phyloP scores from a whole-genome alignment of 169 alveolate species.

The Plasmodium knowlesi region DNA sequence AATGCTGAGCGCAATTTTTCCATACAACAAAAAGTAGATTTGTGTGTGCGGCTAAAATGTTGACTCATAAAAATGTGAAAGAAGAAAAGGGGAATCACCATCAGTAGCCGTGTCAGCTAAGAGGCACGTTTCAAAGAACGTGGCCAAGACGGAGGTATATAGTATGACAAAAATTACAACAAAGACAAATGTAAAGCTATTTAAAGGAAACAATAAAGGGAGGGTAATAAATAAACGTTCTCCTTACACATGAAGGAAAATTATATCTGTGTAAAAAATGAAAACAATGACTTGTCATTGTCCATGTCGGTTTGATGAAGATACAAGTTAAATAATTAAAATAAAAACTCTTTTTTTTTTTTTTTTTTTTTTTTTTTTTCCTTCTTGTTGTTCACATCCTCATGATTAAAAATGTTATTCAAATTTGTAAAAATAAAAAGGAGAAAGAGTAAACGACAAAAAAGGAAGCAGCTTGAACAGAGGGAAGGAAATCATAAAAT shows the following conservation, averaged over 20 bases:
- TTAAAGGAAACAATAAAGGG: not conserved
- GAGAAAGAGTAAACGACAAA: not conserved
- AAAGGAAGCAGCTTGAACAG: not conserved
- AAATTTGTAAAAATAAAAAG: slow-evolving; percentile 4
- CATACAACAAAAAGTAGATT: not conserved
- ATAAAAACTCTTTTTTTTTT: slow-evolving; percentile 18
- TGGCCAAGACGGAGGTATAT: not conserved
- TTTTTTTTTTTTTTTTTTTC: not conserved
- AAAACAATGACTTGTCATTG: slow-evolving; percentile 10
- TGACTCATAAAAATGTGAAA: not conserved
- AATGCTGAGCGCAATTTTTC: not conserved
- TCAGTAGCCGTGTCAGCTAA: not conserved
- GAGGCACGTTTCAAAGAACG: not conserved
- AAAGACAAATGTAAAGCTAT: not conserved
- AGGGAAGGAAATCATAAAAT: not conserved
- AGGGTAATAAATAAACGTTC: not conserved
- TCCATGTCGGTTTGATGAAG: not conserved
- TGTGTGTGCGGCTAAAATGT: not conserved
- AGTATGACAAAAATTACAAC: not conserved
- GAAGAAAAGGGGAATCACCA: not conserved
- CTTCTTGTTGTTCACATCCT: not conserved
- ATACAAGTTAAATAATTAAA: slow-evolving; percentile 20
- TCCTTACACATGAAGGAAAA: not conserved
- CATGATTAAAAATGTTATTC: not conserved
- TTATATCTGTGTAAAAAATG: not conserved